Evolutionary conservation across 1,284 basidiomycete genomes (phyloP).

Genomic region (Fomitopsis pinicola): DNA sequence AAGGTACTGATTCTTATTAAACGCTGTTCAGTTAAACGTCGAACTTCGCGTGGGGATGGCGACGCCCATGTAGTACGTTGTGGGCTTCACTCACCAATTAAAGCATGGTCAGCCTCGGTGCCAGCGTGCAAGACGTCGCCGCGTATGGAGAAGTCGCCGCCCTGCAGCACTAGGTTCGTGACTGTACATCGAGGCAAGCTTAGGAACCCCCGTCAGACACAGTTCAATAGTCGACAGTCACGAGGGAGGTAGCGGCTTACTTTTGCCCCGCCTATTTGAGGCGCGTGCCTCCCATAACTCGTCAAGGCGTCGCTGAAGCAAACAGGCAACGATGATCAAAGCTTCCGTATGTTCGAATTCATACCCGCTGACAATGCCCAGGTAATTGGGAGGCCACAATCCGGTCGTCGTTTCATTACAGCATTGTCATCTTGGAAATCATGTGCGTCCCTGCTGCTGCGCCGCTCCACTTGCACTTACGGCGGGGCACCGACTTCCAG

Average conservation of each 20-base stretch:
- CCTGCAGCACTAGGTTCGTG: too few relatives aligned
- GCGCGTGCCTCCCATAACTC: neutral
- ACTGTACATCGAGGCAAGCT: too few relatives aligned
- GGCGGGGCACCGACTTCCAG: neutral
- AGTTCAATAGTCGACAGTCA: neutral
- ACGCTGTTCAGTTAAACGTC: too few relatives aligned
- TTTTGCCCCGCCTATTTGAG: neutral
- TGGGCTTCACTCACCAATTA: too few relatives aligned
- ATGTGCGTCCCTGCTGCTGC: neutral
- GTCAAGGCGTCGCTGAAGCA: neutral
- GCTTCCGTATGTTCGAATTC: neutral
- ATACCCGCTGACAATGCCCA: neutral
- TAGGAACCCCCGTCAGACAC: neutral
- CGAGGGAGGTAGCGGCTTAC: neutral
- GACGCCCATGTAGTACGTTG: too few relatives aligned
- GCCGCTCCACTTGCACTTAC: neutral
- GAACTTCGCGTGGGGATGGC: too few relatives aligned
- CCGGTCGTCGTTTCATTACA: neutral
- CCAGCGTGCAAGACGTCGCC: too few relatives aligned
- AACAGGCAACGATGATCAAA: neutral
- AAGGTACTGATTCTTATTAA: too few relatives aligned
- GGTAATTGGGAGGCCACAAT: neutral
- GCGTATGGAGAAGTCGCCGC: too few relatives aligned
- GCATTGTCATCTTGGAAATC: neutral
- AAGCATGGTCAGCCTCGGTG: too few relatives aligned